Base-by-base conservation (phyloP, 345 rosid species). In the Hypericum androsaemum region DNA sequence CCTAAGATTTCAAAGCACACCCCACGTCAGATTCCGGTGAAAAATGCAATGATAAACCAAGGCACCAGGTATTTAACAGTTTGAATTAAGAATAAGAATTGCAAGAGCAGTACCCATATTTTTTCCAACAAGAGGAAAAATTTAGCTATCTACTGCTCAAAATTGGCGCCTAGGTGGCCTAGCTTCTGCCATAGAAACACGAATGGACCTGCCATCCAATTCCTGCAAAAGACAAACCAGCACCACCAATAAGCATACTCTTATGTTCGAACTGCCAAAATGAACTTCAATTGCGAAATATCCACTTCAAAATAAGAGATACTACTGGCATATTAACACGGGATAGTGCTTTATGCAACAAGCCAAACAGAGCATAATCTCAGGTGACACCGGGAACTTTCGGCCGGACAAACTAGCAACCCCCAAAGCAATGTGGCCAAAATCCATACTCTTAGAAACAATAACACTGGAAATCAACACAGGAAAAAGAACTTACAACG, bases 161-260 rank as follows among this genome's bases (percentile, higher is more conserved):
- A 69, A 83, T 32, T 58, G 77, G 54, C 87, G 86, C 74, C 88
- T 82, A 40, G 94, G 95, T 40, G 94, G 95, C 75, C 70, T 83
- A 58, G 86, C 65, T 66, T 92, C 96, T 13, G 96, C 96, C 9
- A 74, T 76, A 1, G 95, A 77, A 57, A 88, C 98, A 57, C 98
- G 86, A 39, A 92, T 85, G 39, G 81, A 8, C 61, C 98, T 83
- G 35, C 96, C 98, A 50, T 75, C 86, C 82, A 88, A 74, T 60
- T 88, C 95, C 98, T 92, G 71, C 42, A 66, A 14, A 56, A 58
- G 54, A 58, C 42, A 62, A 47, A 44, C 37, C n/a, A 6, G 17
- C 41, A 47, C 10, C 32, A 15, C 36, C 40, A 32, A 10, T 11
- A 4, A 39, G 32, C 3, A 46, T 16, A 17, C 6, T 8, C 7